Evolutionary conservation across 148 eudicot genomes (phyloP), one percentile per base, ranked within the genome.

Genomic region (Cornus florida): DNA sequence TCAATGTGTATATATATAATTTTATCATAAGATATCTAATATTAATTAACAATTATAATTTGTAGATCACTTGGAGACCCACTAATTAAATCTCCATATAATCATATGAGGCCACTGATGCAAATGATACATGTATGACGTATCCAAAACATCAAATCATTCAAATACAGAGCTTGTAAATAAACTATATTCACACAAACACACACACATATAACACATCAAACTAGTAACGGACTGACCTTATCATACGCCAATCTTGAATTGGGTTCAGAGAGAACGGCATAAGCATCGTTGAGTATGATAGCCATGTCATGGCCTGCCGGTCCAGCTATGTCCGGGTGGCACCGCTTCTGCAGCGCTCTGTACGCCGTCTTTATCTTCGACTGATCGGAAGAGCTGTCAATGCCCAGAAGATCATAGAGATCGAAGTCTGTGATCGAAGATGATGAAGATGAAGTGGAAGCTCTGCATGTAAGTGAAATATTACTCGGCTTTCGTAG

Each of bases 231-330:
- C 7, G 48, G 31, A 24, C 73, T 4, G 39, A 89, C 98, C 97
- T 88, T 92, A 70, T 95, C 98, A 66, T 95, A 92, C n/a, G 84
- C 87, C 23, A 71, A 79, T 10, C 97, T 94, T 10, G 95, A 79
- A 57, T 28, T 39, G 19, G 97, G 95, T 79, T 95, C 94, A 39
- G 94, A 92, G 13, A 95, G 91, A 82, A 95, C 78, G 68, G 95
- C 90, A 77, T 95, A 95, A 7, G 90, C 88, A 80, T 95, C 88
- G 76, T 95, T 95, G 73, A 95, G 97, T 16, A 95, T 83, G 72
- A 95, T 95, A 20, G 98, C 97, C 98, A 95, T 95, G 75, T 95
- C 98, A 83, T 95, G 97, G 0, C 98, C 98, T 0, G 88, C 71
- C 11, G 88, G 82, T 0, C 98, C 98, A 0, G 98, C 98, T 60